Conservation (phyloP, 257 asterid genomes). For the Petrea volubilis region DNA sequence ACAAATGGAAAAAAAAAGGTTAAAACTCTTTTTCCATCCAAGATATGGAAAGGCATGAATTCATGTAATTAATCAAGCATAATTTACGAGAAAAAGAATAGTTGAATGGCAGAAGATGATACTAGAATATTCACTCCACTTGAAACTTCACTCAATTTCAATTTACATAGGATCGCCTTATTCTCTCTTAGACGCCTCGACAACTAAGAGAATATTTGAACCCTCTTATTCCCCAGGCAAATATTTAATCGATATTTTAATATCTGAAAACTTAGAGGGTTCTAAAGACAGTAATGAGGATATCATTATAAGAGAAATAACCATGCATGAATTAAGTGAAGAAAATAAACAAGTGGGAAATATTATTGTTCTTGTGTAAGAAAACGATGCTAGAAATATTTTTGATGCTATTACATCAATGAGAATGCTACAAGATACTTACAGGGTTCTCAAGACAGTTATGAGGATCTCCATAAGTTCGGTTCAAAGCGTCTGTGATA, state of each 20-base stretch:
- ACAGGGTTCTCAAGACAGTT: constrained; percentile 67
- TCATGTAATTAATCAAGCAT: constrained; percentile 9
- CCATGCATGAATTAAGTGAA: too few relatives aligned
- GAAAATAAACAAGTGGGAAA: background rate
- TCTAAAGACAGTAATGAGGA: constrained; percentile 59
- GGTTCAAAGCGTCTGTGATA: constrained; percentile 85
- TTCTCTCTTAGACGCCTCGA: too few relatives aligned
- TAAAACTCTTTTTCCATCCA: background rate
- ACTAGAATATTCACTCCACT: too few relatives aligned
- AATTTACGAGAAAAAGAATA: background rate
- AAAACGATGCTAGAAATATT: background rate
- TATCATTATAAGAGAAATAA: too few relatives aligned
- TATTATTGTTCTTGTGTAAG: background rate
- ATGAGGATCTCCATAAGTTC: constrained; percentile 72
- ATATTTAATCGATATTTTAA: too few relatives aligned
- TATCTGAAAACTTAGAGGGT: constrained; percentile 82
- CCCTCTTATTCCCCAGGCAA: too few relatives aligned
- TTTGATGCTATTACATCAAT: background rate
- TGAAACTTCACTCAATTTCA: too few relatives aligned
- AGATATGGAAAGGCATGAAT: background rate
- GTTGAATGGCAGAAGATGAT: too few relatives aligned
- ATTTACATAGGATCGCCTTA: too few relatives aligned
- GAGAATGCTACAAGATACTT: constrained; percentile 36
- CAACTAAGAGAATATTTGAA: too few relatives aligned
- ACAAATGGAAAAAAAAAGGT: constrained; percentile 21